A percentile compares a stretch with the other conserved stretches of the same genome.
These are phyloP conservation scores for Podospora sp. DNA, from an alignment of 495 filamentous ascomycete species.

Conservation along the genomic window DNA sequence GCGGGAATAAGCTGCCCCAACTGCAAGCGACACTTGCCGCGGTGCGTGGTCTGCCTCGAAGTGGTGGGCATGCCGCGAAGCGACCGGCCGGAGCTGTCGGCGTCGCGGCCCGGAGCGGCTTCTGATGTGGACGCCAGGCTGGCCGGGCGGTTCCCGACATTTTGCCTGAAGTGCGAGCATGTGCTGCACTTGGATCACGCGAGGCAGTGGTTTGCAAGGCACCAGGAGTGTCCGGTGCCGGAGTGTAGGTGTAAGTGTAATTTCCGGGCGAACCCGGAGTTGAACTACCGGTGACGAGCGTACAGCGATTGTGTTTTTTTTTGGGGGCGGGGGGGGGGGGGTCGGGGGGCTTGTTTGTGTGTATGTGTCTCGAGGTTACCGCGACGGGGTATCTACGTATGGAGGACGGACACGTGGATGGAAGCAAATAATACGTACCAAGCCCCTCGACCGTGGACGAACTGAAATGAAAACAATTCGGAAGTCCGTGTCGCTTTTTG, in stretches of 20 bases:
- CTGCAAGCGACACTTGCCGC: slow-evolving; percentile 84
- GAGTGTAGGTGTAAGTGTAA: slow-evolving; percentile 87
- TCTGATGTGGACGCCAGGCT: slow-evolving; percentile 50
- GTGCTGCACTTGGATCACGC: slow-evolving; percentile 89
- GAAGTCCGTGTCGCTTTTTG: no score
- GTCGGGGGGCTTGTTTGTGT: no score
- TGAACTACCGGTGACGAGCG: slow-evolving; percentile 43
- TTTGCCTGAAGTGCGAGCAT: slow-evolving; percentile 88
- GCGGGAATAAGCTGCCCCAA: slow-evolving; percentile 72
- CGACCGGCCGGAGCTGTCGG: slow-evolving; percentile 9
- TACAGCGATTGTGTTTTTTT: neutral
- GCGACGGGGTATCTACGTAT: neutral
- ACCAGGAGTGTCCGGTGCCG: slow-evolving; percentile 82
- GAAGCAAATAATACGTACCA: no score
- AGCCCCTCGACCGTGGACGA: neutral
- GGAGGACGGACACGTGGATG: neutral
- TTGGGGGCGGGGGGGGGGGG: no score
- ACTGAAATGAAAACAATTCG: neutral
- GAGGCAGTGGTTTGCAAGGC: slow-evolving; percentile 79
- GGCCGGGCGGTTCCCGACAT: slow-evolving; percentile 63
- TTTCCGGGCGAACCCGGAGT: slow-evolving; percentile 50
- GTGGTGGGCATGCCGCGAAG: slow-evolving; percentile 77
- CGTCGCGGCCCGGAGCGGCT: neutral
- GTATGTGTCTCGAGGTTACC: neutral
- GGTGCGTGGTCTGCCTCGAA: slow-evolving; percentile 85